These are phyloP conservation scores for Plasmodium gonderi DNA, from an alignment of 169 alveolate genomes.

Conservation along the genomic window DNA sequence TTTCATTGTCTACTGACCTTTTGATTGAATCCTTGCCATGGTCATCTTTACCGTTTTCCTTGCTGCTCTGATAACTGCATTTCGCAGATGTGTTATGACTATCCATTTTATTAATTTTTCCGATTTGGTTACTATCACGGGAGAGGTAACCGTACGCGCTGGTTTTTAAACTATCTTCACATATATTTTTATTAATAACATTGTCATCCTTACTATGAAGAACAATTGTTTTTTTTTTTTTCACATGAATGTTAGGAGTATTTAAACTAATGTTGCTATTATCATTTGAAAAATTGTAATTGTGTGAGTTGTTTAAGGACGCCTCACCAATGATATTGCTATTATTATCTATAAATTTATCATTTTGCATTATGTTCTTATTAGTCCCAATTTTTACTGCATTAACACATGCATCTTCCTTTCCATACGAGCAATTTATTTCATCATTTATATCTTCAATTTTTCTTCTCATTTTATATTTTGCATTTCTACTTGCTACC, in stretches of 20 bases:
- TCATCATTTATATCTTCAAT: constrained; percentile 6
- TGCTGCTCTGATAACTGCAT: too few species aligned
- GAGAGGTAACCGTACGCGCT: background rate
- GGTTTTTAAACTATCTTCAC: background rate
- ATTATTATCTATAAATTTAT: background rate
- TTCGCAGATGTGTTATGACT: background rate
- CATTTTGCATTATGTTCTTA: background rate
- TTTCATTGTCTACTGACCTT: background rate
- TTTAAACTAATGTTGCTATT: background rate
- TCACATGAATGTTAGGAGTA: background rate
- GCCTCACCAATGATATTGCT: background rate
- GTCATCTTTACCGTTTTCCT: too few species aligned
- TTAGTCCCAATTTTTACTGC: background rate
- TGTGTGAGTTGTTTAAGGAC: background rate
- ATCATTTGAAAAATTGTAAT: background rate
- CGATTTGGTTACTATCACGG: background rate
- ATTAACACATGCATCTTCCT: background rate
- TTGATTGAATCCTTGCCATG: background rate
- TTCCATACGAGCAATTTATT: background rate
- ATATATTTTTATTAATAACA: background rate
- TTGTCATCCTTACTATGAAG: background rate
- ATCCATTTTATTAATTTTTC: background rate
- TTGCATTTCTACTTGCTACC: background rate
- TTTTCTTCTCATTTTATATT: background rate
- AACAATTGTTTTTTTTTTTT: background rate